Evolutionary conservation across 1,284 basidiomycete genomes (phyloP), one percentile per base, ranked within the genome.

Genomic region (Veloporphyrellus conicus): DNA sequence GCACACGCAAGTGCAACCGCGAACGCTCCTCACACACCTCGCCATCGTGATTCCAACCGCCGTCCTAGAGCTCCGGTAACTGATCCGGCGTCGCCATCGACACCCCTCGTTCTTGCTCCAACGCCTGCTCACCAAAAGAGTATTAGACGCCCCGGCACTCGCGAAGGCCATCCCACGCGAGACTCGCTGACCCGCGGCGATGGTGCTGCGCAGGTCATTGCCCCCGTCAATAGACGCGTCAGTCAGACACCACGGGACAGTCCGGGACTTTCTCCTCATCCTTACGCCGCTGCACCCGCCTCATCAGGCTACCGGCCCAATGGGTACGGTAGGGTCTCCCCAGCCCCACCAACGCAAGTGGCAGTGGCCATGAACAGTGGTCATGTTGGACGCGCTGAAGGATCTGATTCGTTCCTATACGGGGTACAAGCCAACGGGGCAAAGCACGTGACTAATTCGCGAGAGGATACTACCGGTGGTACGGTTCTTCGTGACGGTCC

Each of bases 231-330:
- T 60, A 74, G 82, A 43, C 78, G 84, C 35, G 73, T 73, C 3
- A 88, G 84, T 57, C 82, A 84, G 59, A 77, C 77, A 42, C 75
- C 72, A 39, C 67, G 79, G 34, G 79, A 77, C 23, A 66, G 67
- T 28, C 68, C 63, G 22, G 72, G 68, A 3, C 69, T 83, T 35
- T 66, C 73, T n/a, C 68, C 78, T 28, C 84, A 87, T 60, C 84
- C 84, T 22, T 87, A 87, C 47, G 85, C 84, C 6, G 71, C 75
- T 32, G 75, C 79, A 10, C 78, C 82, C 6, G 77, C 71, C 49
- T 66, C 77, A 2, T 74, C 71, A 38, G 77, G 75, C 7, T 82
- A 81, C 61, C 76, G 79, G 23, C 65, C 67, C 25, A 68, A 67
- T 49, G 64, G 65, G 45, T 84, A 81, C 55, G 82, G 77, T n/a